phyloP scores from a whole-genome alignment of 306 rosid species.

The Sphenostylis stenocarpa region DNA sequence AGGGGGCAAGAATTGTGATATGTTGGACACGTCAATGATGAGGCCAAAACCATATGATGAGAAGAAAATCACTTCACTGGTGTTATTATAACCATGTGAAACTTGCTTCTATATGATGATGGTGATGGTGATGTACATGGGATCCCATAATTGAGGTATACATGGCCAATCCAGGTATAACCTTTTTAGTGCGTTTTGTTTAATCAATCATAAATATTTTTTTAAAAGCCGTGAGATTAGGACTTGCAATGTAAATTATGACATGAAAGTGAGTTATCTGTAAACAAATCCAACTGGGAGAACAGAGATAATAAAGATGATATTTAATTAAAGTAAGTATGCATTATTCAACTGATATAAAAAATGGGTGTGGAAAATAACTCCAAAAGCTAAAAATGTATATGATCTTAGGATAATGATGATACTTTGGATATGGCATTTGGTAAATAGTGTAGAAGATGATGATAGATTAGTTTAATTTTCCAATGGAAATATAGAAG shows the following conservation, averaged over 20 bases:
- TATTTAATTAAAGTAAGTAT: constrained; percentile 31
- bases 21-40: neutral
- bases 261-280: constrained; percentile 33
- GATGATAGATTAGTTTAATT: neutral
- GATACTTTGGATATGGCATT: constrained; percentile 36
- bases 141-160: constrained; percentile 35
- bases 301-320: constrained; percentile 34
- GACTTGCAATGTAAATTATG: constrained; percentile 42
- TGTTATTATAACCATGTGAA: constrained; percentile 21
- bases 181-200: neutral
- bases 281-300: constrained; percentile 52
- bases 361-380: constrained; percentile 38
- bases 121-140: constrained; percentile 25
- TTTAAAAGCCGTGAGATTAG: constrained; percentile 32
- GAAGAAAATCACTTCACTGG: constrained; percentile 14
- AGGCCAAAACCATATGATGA: neutral
- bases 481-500: constrained; percentile 31
- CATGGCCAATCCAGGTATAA: neutral
- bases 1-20: neutral
- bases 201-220: constrained; percentile 27
- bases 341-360: constrained; percentile 33
- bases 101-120: constrained; percentile 20
- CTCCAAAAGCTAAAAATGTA: constrained; percentile 28
- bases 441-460: constrained; percentile 31
- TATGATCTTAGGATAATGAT: constrained; percentile 34